A percentile compares a stretch with the other conserved stretches of the same genome.
These are phyloP conservation scores for Scolecobasidium constrictum DNA, from an alignment of 2,329 filamentous ascomycete genomes.

Conservation along the genomic window DNA sequence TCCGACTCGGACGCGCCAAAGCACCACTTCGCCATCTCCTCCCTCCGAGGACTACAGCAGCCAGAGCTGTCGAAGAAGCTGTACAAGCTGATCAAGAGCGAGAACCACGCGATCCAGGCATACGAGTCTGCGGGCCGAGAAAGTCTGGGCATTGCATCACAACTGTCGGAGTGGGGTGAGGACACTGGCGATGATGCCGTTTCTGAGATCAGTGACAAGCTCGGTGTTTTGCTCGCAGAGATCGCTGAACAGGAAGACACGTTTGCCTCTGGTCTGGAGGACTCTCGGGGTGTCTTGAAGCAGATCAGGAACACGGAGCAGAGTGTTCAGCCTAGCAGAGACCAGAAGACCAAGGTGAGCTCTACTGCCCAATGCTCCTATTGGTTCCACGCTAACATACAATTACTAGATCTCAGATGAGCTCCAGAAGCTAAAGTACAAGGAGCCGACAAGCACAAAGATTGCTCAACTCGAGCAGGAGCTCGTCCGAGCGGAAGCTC, in stretches of 20 bases:
- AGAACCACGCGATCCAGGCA: constrained; percentile 77
- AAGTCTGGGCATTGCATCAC: constrained; percentile 71
- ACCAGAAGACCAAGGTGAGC: constrained; percentile 62
- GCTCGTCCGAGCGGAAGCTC: constrained; percentile 87
- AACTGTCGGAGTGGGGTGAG: constrained; percentile 95
- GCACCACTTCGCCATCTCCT: constrained; percentile 75
- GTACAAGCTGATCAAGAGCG: constrained; percentile 86
- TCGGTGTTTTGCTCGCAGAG: constrained; percentile 84
- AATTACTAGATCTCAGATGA: constrained; percentile 62
- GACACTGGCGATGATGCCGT: constrained; percentile 77
- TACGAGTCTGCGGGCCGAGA: constrained; percentile 80
- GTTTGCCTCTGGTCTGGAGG: constrained; percentile 80
- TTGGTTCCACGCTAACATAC: too few species aligned
- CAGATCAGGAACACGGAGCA: constrained; percentile 90
- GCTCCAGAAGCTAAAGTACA: constrained; percentile 82
- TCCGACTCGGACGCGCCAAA: constrained; percentile 33
- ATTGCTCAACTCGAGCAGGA: constrained; percentile 87
- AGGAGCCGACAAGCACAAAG: constrained; percentile 76
- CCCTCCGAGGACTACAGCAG: constrained; percentile 70
- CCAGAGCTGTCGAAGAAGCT: constrained; percentile 83
- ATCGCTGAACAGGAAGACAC: constrained; percentile 87
- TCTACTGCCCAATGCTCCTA: too few species aligned
- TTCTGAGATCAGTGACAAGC: constrained; percentile 87
- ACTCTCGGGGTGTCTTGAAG: constrained; percentile 74
- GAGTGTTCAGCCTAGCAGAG: constrained; percentile 85